Percentiles rank a stretch among this genome's conserved stretches.
Evolutionary conservation across 495 filamentous ascomycete genomes (phyloP).

Genomic region (Cercophora sp.): DNA sequence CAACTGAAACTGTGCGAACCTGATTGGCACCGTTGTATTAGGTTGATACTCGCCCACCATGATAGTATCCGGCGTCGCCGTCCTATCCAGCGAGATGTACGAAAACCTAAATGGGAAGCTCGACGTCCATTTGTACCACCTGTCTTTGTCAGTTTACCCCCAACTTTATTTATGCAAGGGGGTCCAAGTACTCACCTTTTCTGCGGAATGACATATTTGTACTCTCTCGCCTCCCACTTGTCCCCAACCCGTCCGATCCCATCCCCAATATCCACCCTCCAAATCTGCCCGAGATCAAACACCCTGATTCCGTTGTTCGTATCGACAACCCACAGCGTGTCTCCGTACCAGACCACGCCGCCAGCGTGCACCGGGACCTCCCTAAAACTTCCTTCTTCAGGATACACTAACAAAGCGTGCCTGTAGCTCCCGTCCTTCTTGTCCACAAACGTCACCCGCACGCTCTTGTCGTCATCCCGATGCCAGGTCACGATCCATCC

Average conservation of each 20-base stretch:
- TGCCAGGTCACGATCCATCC: conserved; percentile 41
- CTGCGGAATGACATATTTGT: conserved; percentile 16
- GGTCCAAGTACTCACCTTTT: conserved; percentile 9
- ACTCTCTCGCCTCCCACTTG: conserved; percentile 11
- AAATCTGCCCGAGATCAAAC: conserved; percentile 15
- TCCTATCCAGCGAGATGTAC: conserved; percentile 15
- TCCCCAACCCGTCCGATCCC: conserved; percentile 9
- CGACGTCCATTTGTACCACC: conserved; percentile 17
- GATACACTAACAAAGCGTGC: conserved; percentile 34
- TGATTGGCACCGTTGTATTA: conserved; percentile 5
- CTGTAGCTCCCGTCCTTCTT: conserved; percentile 29
- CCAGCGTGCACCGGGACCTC: conserved; percentile 16
- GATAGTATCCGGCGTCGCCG: conserved; percentile 4
- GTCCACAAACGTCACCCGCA: conserved; percentile 35
- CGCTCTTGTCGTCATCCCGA: conserved; percentile 29
- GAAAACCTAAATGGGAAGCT: conserved; percentile 11
- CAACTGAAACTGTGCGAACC: conserved; percentile 10
- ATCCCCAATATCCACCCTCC: conserved; percentile 9
- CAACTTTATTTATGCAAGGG: neutral
- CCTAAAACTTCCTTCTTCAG: conserved; percentile 6
- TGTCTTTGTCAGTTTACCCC: neutral
- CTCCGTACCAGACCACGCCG: conserved; percentile 16
- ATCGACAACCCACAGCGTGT: conserved; percentile 15
- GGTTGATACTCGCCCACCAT: conserved; percentile 16
- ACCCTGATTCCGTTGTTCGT: conserved; percentile 15